Percentiles rank a stretch among this genome's conserved stretches.
phyloP scores from a whole-genome alignment of 768 basidiomycete species.

The Mycena rosella region DNA sequence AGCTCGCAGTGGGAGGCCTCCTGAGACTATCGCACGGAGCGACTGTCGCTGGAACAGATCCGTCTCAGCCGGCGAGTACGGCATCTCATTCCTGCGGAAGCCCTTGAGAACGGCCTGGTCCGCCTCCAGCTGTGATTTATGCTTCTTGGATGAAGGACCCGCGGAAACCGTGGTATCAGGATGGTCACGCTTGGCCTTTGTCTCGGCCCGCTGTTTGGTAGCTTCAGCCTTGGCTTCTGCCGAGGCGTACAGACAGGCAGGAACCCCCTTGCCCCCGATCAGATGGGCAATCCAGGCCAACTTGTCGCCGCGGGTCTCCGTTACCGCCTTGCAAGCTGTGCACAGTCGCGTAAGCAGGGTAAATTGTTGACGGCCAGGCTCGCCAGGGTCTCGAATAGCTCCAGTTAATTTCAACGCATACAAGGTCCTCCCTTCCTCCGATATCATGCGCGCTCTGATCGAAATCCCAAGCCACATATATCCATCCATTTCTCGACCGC shows the following conservation, averaged over 20 bases:
- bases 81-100: conserved; percentile 16
- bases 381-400: too few species aligned
- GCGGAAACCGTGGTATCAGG: not conserved
- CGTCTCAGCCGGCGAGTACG: not conserved
- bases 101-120: not conserved
- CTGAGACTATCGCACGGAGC: conserved; percentile 8
- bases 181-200: not conserved
- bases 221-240: not conserved
- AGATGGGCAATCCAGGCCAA: not conserved
- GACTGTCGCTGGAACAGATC: conserved; percentile 15
- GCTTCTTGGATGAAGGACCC: not conserved
- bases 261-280: not conserved
- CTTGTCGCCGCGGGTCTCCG: too few species aligned
- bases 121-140: not conserved
- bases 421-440: too few species aligned
- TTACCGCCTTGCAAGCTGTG: too few species aligned
- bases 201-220: not conserved
- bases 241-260: not conserved
- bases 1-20: not conserved
- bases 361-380: too few species aligned
- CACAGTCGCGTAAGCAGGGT: too few species aligned
- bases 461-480: too few species aligned
- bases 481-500: too few species aligned
- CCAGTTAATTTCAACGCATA: too few species aligned
- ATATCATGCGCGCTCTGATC: too few species aligned